Evolutionary conservation across 2,329 filamentous ascomycete genomes (phyloP).

Genomic region (Fusarium domesticum): DNA sequence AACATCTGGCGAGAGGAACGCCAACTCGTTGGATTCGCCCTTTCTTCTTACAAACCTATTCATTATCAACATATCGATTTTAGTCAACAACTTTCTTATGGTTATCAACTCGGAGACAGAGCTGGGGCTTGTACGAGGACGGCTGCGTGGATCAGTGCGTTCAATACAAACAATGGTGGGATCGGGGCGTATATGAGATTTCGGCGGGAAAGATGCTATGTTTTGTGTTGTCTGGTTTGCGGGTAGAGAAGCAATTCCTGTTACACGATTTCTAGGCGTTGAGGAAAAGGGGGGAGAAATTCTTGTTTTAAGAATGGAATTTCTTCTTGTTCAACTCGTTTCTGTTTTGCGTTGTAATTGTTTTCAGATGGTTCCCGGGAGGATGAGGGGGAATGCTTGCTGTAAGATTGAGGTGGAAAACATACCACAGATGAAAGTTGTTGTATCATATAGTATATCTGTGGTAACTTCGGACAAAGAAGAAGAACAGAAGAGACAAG

Average conservation of each 20-base stretch:
- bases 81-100: slow-evolving; percentile 24
- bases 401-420: slow-evolving; percentile 5
- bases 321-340: too few species aligned
- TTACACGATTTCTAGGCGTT: too few species aligned
- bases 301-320: too few species aligned
- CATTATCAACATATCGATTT: slow-evolving; percentile 32
- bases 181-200: slow-evolving; percentile 14
- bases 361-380: too few species aligned
- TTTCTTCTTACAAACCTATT: slow-evolving; percentile 28
- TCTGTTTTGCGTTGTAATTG: too few species aligned
- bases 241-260: too few species aligned
- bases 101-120: slow-evolving; percentile 16
- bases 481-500: slow-evolving; percentile 4
- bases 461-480: slow-evolving; percentile 2
- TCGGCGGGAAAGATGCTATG: not conserved
- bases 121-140: slow-evolving; percentile 16
- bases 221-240: too few species aligned
- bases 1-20: slow-evolving; percentile 12
- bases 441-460: slow-evolving; percentile 19
- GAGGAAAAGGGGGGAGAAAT: too few species aligned
- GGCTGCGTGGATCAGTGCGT: slow-evolving; percentile 21
- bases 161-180: slow-evolving; percentile 13
- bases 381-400: not conserved
- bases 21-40: slow-evolving; percentile 23
- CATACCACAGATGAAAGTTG: not conserved